Evolutionary conservation across 2,329 filamentous ascomycete genomes (phyloP).

Genomic region (Phialophora verrucosa): DNA sequence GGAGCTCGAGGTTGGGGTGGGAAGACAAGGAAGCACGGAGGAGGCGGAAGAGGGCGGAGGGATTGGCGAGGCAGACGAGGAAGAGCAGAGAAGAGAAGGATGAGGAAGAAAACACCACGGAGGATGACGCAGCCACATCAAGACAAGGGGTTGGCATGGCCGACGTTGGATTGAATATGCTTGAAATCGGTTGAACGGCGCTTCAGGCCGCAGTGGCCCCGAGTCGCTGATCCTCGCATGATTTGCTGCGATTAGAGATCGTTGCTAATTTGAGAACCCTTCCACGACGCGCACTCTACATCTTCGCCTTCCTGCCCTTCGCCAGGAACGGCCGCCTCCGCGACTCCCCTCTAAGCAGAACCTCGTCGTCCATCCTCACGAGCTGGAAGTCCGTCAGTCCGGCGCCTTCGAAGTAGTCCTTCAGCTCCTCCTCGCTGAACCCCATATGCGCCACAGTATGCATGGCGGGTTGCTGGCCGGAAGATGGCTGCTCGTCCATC

Average conservation of each 20-base stretch:
- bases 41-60: slow-evolving; percentile 51
- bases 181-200: background rate
- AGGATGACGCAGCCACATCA: background rate
- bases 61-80: slow-evolving; percentile 45
- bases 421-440: slow-evolving; percentile 66
- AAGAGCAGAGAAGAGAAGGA: slow-evolving; percentile 17
- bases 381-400: slow-evolving; percentile 53
- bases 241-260: background rate
- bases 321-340: slow-evolving; percentile 37
- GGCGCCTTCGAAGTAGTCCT: slow-evolving; percentile 66
- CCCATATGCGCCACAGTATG: slow-evolving; percentile 69
- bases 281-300: background rate
- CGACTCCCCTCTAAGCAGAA: slow-evolving; percentile 26
- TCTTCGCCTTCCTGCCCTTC: slow-evolving; percentile 30
- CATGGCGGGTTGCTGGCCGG: slow-evolving; percentile 44
- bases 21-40: slow-evolving; percentile 44
- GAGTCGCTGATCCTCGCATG: background rate
- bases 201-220: background rate
- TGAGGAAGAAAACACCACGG: background rate
- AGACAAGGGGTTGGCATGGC: background rate
- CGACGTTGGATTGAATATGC: background rate
- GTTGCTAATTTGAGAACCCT: background rate
- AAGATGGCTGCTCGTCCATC: slow-evolving; percentile 26
- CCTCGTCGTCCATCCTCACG: slow-evolving; percentile 31
- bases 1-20: slow-evolving; percentile 6